A percentile compares a stretch with the other conserved stretches of the same genome.
phyloP scores from a whole-genome alignment of 2,329 filamentous ascomycete genomes.

The Fusarium verticillioides region DNA sequence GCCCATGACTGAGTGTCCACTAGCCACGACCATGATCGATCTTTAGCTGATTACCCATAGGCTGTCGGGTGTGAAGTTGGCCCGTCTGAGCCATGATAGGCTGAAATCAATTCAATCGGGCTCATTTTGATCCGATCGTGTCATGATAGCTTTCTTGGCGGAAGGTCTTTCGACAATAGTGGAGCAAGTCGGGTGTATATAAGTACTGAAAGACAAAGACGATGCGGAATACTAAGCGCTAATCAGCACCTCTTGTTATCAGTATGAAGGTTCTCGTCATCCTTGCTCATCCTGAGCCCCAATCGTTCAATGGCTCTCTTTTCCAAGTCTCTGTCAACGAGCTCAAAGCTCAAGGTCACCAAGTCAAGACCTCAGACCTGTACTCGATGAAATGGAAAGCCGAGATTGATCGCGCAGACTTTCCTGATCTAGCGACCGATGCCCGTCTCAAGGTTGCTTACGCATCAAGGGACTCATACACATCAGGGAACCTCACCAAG shows the following conservation, averaged over 20 bases:
- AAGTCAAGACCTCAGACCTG: slow-evolving; percentile 19
- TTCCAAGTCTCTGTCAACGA: slow-evolving; percentile 11
- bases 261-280: slow-evolving; percentile 19
- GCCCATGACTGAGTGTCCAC: not conserved
- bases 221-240: fast-evolving
- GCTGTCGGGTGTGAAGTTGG: not conserved
- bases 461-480: slow-evolving; percentile 7
- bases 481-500: slow-evolving; percentile 9
- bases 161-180: not conserved
- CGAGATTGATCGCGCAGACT: slow-evolving; percentile 14
- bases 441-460: slow-evolving; percentile 3
- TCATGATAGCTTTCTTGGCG: not conserved
- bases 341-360: slow-evolving; percentile 19
- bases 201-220: not conserved
- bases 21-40: not conserved
- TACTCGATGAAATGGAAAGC: slow-evolving; percentile 32
- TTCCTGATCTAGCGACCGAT: not conserved
- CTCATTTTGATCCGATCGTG: not conserved
- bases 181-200: not conserved
- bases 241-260: not conserved
- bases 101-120: not conserved
- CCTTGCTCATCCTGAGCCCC: slow-evolving; percentile 27
- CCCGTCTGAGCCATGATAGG: not conserved
- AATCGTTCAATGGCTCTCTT: slow-evolving; percentile 15
- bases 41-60: not conserved